phyloP scores from a whole-genome alignment of 305 asterid species.

The Fraxinus sp. region DNA sequence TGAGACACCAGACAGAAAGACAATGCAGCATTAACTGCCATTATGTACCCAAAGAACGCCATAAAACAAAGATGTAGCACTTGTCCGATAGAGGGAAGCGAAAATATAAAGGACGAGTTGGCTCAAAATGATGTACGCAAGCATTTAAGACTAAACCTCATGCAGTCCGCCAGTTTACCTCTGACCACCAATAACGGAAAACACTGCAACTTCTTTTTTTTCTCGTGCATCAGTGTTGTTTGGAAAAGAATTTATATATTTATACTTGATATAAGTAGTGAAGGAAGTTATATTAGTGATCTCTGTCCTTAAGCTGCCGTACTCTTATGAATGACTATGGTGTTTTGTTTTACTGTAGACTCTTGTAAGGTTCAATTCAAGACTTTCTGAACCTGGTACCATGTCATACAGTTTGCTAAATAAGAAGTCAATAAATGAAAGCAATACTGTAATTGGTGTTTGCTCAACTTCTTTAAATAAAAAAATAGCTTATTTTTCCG shows the following conservation, averaged over 20 bases:
- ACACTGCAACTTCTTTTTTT: not conserved
- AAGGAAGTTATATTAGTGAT: not conserved
- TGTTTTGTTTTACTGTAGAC: slow-evolving; percentile 3
- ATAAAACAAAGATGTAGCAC: not conserved
- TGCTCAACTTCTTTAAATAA: not conserved
- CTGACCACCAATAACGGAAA: slow-evolving; percentile 7
- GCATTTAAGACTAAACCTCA: slow-evolving; percentile 1
- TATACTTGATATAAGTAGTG: not conserved
- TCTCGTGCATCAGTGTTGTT: not conserved
- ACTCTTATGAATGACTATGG: slow-evolving; percentile 16
- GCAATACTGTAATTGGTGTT: not conserved
- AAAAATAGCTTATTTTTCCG: not conserved
- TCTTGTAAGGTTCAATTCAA: not conserved
- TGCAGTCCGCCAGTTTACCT: slow-evolving; percentile 7
- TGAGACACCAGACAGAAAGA: slow-evolving; percentile 5
- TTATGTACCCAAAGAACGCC: slow-evolving; percentile 12
- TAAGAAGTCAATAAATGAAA: not conserved
- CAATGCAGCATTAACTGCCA: slow-evolving; percentile 12
- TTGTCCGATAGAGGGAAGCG: slow-evolving; percentile 10
- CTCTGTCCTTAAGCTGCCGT: slow-evolving; percentile 1
- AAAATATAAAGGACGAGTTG: not conserved
- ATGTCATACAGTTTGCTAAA: not conserved
- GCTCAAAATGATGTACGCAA: slow-evolving; percentile 2
- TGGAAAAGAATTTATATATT: not conserved
- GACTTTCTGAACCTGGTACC: not conserved